These are phyloP conservation scores for Penicillium sp. DNA, from an alignment of 2,329 filamentous ascomycete species.

Conservation along the genomic window DNA sequence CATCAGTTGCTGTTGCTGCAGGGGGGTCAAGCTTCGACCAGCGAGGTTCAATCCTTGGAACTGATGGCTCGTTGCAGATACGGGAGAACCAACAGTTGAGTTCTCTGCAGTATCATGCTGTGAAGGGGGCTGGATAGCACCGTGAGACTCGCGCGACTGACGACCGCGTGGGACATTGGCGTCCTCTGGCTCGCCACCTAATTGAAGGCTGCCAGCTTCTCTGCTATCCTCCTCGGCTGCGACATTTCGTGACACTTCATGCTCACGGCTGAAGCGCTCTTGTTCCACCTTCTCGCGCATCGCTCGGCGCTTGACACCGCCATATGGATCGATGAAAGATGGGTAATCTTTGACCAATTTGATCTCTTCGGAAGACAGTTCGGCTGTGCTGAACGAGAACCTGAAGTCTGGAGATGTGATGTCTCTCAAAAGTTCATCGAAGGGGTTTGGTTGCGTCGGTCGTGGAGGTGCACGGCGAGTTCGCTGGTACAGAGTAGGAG, in stretches of 20 bases:
- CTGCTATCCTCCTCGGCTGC: conserved; percentile 70
- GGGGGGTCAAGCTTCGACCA: conserved; percentile 74
- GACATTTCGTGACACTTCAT: conserved; percentile 54
- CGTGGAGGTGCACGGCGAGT: conserved; percentile 19
- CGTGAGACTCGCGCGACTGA: conserved; percentile 61
- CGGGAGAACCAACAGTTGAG: conserved; percentile 45
- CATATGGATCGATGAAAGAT: conserved; percentile 78
- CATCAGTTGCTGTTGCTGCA: conserved; percentile 74
- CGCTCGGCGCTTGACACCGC: conserved; percentile 77
- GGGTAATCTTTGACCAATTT: conserved; percentile 63
- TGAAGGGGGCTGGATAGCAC: conserved; percentile 74
- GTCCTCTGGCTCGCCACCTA: conserved; percentile 92
- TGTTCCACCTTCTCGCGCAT: conserved; percentile 73
- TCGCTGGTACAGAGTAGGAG: conserved; percentile 20
- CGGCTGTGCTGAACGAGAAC: conserved; percentile 55
- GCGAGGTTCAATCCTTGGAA: conserved; percentile 63
- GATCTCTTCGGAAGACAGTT: conserved; percentile 50
- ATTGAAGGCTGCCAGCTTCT: conserved; percentile 81
- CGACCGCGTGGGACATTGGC: conserved; percentile 54
- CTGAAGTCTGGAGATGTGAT: conserved; percentile 54
- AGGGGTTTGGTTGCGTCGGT: conserved; percentile 27
- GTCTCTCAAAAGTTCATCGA: conserved; percentile 48
- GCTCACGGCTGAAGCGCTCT: conserved; percentile 56
- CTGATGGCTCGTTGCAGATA: conserved; percentile 43
- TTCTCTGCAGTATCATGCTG: conserved; percentile 60